A percentile compares a stretch with the other conserved stretches of the same genome.
Conservation (phyloP, 1,139 yeast genomes). For the Yamadazyma atmosphaerica region DNA sequence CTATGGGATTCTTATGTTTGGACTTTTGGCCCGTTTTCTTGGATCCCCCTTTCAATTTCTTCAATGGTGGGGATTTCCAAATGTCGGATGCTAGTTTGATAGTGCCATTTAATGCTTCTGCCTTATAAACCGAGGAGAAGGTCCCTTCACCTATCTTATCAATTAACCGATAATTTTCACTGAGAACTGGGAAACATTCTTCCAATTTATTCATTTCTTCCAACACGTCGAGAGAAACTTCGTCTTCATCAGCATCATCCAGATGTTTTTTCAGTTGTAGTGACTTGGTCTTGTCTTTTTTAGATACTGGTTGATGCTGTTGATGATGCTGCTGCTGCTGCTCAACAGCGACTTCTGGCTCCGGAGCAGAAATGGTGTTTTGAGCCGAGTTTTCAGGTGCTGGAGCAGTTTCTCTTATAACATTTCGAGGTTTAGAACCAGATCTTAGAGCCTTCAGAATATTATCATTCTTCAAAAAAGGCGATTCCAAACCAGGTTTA, state of each 20-base stretch:
- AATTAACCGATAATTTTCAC: slow-evolving; percentile 60
- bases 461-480: slow-evolving; percentile 8
- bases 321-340: slow-evolving; percentile 4
- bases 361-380: no score
- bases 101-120: slow-evolving; percentile 62
- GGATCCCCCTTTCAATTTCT: slow-evolving; percentile 16
- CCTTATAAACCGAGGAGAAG: slow-evolving; percentile 86
- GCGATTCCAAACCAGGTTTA: slow-evolving; percentile 6
- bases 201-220: slow-evolving; percentile 70
- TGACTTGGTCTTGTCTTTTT: background rate
- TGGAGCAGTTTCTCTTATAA: no score
- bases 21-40: slow-evolving; percentile 1
- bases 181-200: slow-evolving; percentile 61
- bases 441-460: background rate
- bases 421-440: background rate
- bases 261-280: slow-evolving; percentile 4
- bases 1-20: slow-evolving; percentile 51
- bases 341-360: slow-evolving; percentile 1
- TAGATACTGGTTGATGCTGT: no score
- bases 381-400: no score
- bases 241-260: slow-evolving; percentile 37
- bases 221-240: slow-evolving; percentile 50
- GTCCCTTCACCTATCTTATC: slow-evolving; percentile 97
- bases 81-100: slow-evolving; percentile 38
- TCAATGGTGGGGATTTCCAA: slow-evolving; percentile 50